Evolutionary conservation across 2,329 filamentous ascomycete genomes (phyloP), one percentile per base, ranked within the genome.

Genomic region (Celoporthe dispersa): DNA sequence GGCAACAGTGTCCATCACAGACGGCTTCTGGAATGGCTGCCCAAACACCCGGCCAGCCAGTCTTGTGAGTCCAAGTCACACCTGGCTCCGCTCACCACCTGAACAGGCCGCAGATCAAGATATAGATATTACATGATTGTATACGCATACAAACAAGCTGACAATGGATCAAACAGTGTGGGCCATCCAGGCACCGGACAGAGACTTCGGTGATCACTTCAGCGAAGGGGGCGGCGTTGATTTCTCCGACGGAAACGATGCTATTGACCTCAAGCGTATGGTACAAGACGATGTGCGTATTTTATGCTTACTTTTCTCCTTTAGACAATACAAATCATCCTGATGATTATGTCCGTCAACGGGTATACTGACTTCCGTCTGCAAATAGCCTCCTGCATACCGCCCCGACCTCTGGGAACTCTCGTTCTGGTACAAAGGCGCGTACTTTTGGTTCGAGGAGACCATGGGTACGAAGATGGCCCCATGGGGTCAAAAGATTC

Each of bases 401-500:
- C n/a, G 6, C 7, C 51, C 51, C 8, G 22, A 25, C 22, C 8
- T 53, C 22, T 6, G 5, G 8, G 25, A 59, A 14, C 5, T 59
- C 31, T 28, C n/a, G 7, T 59, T 59, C 19, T 59, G 55, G 55
- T 19, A 59, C 31, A 19, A 59, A 19, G 55, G 55, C 7, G 55
- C 55, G 3, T 35, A 59, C 25, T 59, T 59, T 35, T 59, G 55
- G 55, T 59, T 35, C 55, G 31, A 35, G 28, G 11, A 59, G 25
- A 59, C 28, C 31, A 31, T 14, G 25, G 28, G 25, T 14, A 6
- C 9, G 28, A 59, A 33, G 31, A 11, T 59, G 31, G 6, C 25
- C 25, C 9, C 14, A 16, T 59, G 28, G 25, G 69, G 69, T 1
- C 62, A 77, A 44, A 65, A 75, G 5, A 73, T 74, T 51, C 76